Percentiles rank a stretch among this genome's conserved stretches.
Conservation (phyloP, 331 rosid genomes). For the Stylosanthes scabra region DNA sequence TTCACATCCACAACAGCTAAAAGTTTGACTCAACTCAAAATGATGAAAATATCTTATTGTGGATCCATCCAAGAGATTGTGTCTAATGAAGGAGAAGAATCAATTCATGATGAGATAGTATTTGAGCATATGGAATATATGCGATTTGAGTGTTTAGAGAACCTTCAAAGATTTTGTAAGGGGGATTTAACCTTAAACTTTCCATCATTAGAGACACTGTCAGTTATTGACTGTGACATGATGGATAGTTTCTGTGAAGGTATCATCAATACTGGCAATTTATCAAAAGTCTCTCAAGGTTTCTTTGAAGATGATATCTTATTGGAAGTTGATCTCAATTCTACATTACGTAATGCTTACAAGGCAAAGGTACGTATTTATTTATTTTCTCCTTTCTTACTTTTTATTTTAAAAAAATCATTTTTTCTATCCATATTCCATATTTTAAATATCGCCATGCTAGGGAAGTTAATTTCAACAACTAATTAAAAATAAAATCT, state of each 20-base stretch:
- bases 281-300: neutral
- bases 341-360: neutral
- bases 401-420: no score
- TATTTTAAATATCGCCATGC: no score
- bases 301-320: neutral
- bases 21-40: neutral
- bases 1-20: constrained; percentile 26
- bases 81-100: neutral
- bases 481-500: no score
- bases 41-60: neutral
- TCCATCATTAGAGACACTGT: neutral
- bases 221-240: neutral
- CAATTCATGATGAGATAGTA: neutral
- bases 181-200: neutral
- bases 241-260: neutral
- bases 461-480: no score
- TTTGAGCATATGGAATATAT: neutral
- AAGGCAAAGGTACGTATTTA: neutral
- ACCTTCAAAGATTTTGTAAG: neutral
- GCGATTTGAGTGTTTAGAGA: neutral
- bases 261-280: neutral
- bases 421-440: no score
- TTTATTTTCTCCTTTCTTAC: no score
- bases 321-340: neutral
- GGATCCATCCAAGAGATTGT: neutral